Evolutionary conservation across 495 filamentous ascomycete genomes (phyloP).

Genomic region (Podospora pseudoanserina): DNA sequence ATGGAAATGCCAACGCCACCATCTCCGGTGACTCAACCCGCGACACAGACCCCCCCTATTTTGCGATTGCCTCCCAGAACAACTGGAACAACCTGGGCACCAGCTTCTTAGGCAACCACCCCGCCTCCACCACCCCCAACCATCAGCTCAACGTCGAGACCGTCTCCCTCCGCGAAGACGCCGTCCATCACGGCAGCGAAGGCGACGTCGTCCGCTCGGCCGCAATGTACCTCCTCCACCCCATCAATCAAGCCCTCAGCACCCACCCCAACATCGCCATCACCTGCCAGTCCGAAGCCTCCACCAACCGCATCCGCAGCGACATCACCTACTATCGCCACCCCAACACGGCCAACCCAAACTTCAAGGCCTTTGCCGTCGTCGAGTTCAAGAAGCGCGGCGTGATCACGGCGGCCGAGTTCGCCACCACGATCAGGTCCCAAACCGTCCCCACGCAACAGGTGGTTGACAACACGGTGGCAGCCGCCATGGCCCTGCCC

Average conservation of each 20-base stretch:
- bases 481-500: background rate
- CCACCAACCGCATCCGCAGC: background rate
- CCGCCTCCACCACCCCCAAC: background rate
- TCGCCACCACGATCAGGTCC: background rate
- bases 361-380: constrained; percentile 3
- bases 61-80: background rate
- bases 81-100: background rate
- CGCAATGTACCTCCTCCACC: background rate
- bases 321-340: background rate
- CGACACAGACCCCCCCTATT: background rate
- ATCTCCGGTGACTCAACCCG: background rate
- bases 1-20: background rate
- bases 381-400: constrained; percentile 13
- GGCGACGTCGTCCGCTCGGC: constrained; percentile 1
- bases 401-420: background rate
- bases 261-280: background rate
- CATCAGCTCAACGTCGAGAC: background rate
- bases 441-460: too few species aligned
- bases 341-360: too few species aligned
- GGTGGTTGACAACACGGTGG: background rate
- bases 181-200: background rate
- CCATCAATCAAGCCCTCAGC: background rate
- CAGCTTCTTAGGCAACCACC: background rate
- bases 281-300: background rate
- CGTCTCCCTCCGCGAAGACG: background rate